phyloP scores from a whole-genome alignment of 768 basidiomycete species.

The Boletus reticuloceps region DNA sequence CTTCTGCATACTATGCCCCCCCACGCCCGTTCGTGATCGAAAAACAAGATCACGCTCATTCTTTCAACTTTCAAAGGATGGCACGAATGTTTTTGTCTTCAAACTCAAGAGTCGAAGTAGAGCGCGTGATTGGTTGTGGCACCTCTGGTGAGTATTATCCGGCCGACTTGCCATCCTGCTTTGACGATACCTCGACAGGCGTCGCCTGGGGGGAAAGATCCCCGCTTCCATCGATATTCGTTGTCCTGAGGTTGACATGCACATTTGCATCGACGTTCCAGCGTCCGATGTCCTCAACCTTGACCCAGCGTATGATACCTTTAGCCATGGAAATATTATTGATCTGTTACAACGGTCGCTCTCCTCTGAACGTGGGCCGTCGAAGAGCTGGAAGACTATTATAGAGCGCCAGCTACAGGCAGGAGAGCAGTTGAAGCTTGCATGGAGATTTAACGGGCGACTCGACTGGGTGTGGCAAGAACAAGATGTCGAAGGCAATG shows the following conservation, averaged over 20 bases:
- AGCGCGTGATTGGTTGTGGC: slow-evolving; percentile 89
- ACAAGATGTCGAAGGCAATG: slow-evolving; percentile 58
- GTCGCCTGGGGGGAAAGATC: slow-evolving; percentile 66
- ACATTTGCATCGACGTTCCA: slow-evolving; percentile 71
- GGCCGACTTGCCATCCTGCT: not conserved
- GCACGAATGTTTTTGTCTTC: slow-evolving; percentile 86
- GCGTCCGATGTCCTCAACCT: slow-evolving; percentile 37
- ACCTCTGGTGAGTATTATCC: slow-evolving; percentile 58
- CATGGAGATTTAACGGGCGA: slow-evolving; percentile 71
- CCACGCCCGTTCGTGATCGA: slow-evolving; percentile 42
- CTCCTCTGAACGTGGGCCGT: slow-evolving; percentile 39
- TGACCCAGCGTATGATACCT: slow-evolving; percentile 43
- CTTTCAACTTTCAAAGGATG: slow-evolving; percentile 52
- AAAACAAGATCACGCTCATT: slow-evolving; percentile 44
- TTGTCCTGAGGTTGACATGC: slow-evolving; percentile 64
- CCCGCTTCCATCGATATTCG: slow-evolving; percentile 68
- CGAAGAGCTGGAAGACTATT: slow-evolving; percentile 58
- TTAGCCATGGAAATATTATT: slow-evolving; percentile 62
- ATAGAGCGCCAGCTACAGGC: slow-evolving; percentile 50
- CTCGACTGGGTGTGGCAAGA: slow-evolving; percentile 87
- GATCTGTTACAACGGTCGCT: slow-evolving; percentile 53
- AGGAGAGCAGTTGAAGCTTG: slow-evolving; percentile 66
- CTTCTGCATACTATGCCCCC: slow-evolving; percentile 71
- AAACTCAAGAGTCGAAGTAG: slow-evolving; percentile 76
- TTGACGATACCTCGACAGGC: slow-evolving; percentile 42